Evolutionary conservation across 108 stramenopile genomes (phyloP).

Genomic region (Stephanodiscus minutulus): DNA sequence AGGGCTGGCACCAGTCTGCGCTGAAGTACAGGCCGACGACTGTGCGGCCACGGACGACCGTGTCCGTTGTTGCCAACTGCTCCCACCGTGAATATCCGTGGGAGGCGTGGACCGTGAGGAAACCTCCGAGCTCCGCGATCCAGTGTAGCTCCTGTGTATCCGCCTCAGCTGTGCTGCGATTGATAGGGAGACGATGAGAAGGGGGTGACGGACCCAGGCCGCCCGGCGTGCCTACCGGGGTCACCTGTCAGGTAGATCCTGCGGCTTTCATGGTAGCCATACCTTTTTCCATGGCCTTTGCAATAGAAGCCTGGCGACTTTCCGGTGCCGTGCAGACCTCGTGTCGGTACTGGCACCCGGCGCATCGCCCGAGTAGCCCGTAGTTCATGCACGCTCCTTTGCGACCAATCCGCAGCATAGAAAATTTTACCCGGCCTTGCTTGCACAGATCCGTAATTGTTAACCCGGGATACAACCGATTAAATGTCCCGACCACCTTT

Average conservation of each 20-base stretch:
- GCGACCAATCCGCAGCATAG: too few relatives aligned
- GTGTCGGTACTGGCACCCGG: too few relatives aligned
- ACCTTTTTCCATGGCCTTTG: not conserved
- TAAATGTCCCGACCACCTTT: too few relatives aligned
- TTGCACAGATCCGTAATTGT: too few relatives aligned
- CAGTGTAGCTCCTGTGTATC: too few relatives aligned
- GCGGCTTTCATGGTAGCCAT: not conserved
- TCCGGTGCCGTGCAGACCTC: not conserved
- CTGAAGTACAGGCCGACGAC: not conserved
- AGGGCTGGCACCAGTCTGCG: not conserved
- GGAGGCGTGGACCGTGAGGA: not conserved
- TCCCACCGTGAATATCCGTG: not conserved
- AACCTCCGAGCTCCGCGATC: not conserved
- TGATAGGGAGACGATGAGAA: too few relatives aligned
- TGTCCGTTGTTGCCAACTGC: not conserved
- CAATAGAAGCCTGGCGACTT: not conserved
- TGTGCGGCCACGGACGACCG: not conserved
- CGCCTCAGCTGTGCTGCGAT: too few relatives aligned
- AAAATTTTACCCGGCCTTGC: too few relatives aligned
- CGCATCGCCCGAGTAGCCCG: too few relatives aligned
- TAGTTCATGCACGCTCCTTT: too few relatives aligned
- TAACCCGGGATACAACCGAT: too few relatives aligned
- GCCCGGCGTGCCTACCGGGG: not conserved
- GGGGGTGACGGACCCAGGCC: not conserved
- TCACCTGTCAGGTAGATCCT: not conserved